Percentiles rank a stretch among this genome's conserved stretches.
phyloP scores from a whole-genome alignment of 345 rosid species.

The Odontarrhena argentea region DNA sequence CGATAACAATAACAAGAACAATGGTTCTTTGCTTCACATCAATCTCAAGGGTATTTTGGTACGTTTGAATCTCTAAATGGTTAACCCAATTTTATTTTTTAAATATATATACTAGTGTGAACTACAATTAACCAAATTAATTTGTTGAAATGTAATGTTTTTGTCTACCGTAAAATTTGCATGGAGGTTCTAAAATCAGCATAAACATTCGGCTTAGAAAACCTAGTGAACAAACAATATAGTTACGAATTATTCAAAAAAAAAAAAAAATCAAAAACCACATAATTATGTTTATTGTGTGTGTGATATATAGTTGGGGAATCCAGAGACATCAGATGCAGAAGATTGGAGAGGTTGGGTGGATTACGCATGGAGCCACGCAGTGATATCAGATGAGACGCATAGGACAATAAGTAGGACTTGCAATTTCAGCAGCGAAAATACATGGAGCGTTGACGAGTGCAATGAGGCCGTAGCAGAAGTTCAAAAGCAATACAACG shows the following conservation, averaged over 20 bases:
- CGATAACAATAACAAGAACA: constrained; percentile 65
- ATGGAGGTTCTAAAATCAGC: background rate
- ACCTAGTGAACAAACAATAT: constrained; percentile 4
- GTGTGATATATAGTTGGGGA: constrained; percentile 64
- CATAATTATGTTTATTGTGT: background rate
- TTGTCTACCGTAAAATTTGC: background rate
- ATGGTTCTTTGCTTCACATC: constrained; percentile 53
- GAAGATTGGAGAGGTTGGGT: constrained; percentile 96
- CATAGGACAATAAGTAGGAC: constrained; percentile 74
- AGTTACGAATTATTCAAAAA: background rate
- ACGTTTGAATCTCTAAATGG: constrained; percentile 23
- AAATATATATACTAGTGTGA: background rate
- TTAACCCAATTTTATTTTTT: too few species aligned
- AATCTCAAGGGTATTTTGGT: constrained; percentile 89
- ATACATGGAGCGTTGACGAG: constrained; percentile 80
- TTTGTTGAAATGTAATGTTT: too few species aligned
- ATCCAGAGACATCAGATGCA: constrained; percentile 93
- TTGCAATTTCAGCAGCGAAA: constrained; percentile 78
- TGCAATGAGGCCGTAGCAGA: constrained; percentile 59
- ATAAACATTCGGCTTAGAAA: background rate
- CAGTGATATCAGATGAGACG: constrained; percentile 89
- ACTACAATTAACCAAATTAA: background rate
- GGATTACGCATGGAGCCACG: constrained; percentile 99
- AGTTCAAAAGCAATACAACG: constrained; percentile 68
- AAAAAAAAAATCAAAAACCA: too few species aligned